A percentile compares a stretch with the other conserved stretches of the same genome.
Conservation (phyloP, 1,139 yeast genomes). For the Pichia sorboxylosa region DNA sequence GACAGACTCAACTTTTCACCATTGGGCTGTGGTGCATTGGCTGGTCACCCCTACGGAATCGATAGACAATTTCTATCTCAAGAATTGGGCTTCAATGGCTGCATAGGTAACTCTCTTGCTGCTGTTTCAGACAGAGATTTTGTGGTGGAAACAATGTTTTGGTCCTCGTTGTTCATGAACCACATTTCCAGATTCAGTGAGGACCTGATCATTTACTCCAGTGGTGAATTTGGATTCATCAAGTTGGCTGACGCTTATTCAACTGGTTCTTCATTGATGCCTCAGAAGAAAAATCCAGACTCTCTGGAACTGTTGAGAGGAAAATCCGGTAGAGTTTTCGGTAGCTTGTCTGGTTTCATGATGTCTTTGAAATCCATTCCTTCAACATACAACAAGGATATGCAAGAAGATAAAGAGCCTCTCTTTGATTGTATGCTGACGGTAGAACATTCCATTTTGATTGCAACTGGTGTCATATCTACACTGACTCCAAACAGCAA, state of each 20-base stretch:
- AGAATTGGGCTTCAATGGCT: slow-evolving; percentile 67
- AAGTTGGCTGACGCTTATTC: slow-evolving; percentile 95
- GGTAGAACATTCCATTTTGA: slow-evolving; percentile 83
- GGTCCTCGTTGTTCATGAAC: slow-evolving; percentile 93
- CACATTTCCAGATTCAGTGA: slow-evolving; percentile 91
- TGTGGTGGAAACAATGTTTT: slow-evolving; percentile 91
- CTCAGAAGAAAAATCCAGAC: slow-evolving; percentile 97
- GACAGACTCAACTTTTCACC: slow-evolving; percentile 83
- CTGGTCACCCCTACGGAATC: slow-evolving; percentile 97
- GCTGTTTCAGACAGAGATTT: slow-evolving; percentile 97
- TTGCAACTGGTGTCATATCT: slow-evolving; percentile 92
- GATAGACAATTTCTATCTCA: slow-evolving; percentile 82
- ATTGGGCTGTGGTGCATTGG: slow-evolving; percentile 93
- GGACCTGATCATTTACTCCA: slow-evolving; percentile 88
- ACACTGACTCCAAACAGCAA: slow-evolving; percentile 63
- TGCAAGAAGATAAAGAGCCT: slow-evolving; percentile 99
- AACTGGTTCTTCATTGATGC: slow-evolving; percentile 97
- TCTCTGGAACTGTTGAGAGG: slow-evolving; percentile 91
- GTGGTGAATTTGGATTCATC: slow-evolving; percentile 93
- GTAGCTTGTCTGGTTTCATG: slow-evolving; percentile 87
- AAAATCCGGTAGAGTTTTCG: slow-evolving; percentile 93
- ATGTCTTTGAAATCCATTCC: slow-evolving; percentile 95
- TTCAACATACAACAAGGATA: slow-evolving; percentile 92
- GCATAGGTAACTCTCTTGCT: slow-evolving; percentile 86
- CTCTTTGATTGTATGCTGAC: slow-evolving; percentile 83